Percentiles rank a stretch among this genome's conserved stretches.
Evolutionary conservation across 164 flowering plant species (phyloP).

Genomic region (Aristolochia contorta): DNA sequence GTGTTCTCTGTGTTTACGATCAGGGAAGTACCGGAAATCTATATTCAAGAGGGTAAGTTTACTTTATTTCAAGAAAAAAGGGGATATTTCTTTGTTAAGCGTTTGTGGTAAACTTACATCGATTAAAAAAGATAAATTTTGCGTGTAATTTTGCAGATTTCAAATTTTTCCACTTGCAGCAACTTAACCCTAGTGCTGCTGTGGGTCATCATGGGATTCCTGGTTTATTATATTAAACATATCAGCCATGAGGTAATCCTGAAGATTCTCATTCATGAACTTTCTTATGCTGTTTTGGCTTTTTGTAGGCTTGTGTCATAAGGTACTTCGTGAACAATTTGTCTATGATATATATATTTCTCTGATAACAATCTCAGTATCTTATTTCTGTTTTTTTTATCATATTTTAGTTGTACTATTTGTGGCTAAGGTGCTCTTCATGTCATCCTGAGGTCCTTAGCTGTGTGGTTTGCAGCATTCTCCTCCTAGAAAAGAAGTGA

Average conservation of each 20-base stretch:
- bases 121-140: too few relatives aligned
- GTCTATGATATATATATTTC: too few relatives aligned
- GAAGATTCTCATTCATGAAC: neutral
- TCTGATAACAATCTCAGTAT: too few relatives aligned
- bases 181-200: constrained; percentile 78
- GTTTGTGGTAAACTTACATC: too few relatives aligned
- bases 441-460: too few relatives aligned
- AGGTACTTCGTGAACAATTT: too few relatives aligned
- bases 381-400: too few relatives aligned
- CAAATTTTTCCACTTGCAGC: constrained; percentile 74
- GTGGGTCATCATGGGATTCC: constrained; percentile 68
- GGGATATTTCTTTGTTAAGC: too few relatives aligned
- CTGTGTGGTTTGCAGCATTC: too few relatives aligned
- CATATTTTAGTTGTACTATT: too few relatives aligned
- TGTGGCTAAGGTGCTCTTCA: too few relatives aligned
- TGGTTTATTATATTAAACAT: constrained; percentile 71
- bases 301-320: neutral
- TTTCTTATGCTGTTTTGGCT: neutral
- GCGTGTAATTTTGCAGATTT: constrained; percentile 13
- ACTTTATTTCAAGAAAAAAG: neutral
- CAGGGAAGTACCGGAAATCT: constrained; percentile 82
- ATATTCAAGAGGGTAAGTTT: constrained; percentile 54
- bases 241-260: constrained; percentile 67
- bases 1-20: constrained; percentile 60
- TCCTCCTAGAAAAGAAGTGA: too few relatives aligned